Conservation (phyloP, 169 alveolate species). For the Cyclospora cayetanensis region DNA sequence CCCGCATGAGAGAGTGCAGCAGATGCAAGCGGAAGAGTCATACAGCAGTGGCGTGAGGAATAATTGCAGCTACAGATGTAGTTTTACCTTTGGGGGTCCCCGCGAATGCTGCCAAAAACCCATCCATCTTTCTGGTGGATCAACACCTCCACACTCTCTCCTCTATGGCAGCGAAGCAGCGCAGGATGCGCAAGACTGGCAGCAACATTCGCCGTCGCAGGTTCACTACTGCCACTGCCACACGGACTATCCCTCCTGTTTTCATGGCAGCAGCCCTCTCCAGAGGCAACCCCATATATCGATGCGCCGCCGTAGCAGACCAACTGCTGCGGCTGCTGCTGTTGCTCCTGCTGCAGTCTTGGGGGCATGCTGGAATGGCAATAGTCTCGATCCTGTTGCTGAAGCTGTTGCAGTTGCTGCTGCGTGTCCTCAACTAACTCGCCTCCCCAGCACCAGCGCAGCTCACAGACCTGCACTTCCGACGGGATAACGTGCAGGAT, state of each 20-base stretch:
- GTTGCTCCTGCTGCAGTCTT: slow-evolving; percentile 39
- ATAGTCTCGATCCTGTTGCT: slow-evolving; percentile 37
- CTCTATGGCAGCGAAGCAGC: slow-evolving; percentile 50
- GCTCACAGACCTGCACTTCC: slow-evolving; percentile 44
- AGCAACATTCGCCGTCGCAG: neutral
- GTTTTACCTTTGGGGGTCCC: slow-evolving; percentile 58
- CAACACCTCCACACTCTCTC: slow-evolving; percentile 65
- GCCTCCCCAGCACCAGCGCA: slow-evolving; percentile 67
- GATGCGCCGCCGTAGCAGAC: slow-evolving; percentile 27
- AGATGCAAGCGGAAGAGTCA: slow-evolving; percentile 21
- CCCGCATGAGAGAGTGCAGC: neutral
- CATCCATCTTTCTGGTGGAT: slow-evolving; percentile 63
- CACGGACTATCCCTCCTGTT: neutral
- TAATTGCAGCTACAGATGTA: neutral
- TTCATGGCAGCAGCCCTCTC: too few species aligned
- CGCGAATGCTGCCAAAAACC: slow-evolving; percentile 67
- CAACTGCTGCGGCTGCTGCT: slow-evolving; percentile 18
- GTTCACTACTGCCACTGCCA: slow-evolving; percentile 35
- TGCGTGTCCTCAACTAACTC: neutral
- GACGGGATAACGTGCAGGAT: slow-evolving; percentile 39
- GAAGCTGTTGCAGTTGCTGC: slow-evolving; percentile 52
- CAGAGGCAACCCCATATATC: neutral
- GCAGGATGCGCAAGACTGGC: neutral
- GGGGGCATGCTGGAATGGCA: neutral
- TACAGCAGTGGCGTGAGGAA: neutral